Evolutionary conservation across 441 rosid species (phyloP).

Genomic region (Populus hybrid): DNA sequence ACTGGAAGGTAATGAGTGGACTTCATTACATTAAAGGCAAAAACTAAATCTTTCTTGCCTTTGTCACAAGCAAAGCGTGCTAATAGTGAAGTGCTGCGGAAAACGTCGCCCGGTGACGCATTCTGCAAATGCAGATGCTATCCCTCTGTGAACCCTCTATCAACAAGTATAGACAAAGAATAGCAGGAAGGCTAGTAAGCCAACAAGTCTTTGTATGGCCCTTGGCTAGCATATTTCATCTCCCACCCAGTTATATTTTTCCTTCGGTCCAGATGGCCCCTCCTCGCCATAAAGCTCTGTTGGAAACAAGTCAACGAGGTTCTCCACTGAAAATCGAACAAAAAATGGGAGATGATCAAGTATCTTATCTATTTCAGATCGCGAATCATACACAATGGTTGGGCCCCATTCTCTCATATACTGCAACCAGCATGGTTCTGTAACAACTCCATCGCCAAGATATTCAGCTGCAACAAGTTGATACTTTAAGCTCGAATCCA

Average conservation of each 20-base stretch:
- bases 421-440: constrained; percentile 79
- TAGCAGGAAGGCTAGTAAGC: background rate
- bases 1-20: background rate
- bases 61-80: background rate
- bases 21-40: background rate
- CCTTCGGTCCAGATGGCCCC: constrained; percentile 95
- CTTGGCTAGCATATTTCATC: constrained; percentile 58
- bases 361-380: constrained; percentile 55
- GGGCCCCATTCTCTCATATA: constrained; percentile 98
- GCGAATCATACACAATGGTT: constrained; percentile 54
- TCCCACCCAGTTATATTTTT: constrained; percentile 82
- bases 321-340: constrained; percentile 38
- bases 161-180: background rate
- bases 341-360: constrained; percentile 45
- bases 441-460: constrained; percentile 48
- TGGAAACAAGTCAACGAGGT: constrained; percentile 55
- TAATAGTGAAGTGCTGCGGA: background rate
- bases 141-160: background rate
- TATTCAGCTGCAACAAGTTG: constrained; percentile 70
- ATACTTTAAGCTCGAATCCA: constrained; percentile 63
- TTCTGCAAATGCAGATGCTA: background rate
- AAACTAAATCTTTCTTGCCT: background rate
- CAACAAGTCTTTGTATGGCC: background rate
- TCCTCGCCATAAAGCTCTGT: constrained; percentile 77
- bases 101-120: background rate